Evolutionary conservation across 768 basidiomycete species (phyloP), one percentile per base, ranked within the genome.

Genomic region (Pulveroboletus sp.): DNA sequence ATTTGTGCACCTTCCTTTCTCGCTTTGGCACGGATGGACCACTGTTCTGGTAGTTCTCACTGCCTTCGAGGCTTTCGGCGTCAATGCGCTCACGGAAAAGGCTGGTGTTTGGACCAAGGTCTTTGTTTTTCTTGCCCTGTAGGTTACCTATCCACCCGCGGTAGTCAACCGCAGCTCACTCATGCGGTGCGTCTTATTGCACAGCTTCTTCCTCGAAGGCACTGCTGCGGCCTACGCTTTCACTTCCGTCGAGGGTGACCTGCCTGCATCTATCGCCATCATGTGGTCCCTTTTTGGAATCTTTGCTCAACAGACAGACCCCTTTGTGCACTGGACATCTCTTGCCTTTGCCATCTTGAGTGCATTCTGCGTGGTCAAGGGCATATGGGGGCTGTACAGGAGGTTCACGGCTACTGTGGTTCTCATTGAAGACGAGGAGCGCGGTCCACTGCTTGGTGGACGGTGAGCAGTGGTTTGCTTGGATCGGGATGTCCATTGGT

Each of bases 181-280:
- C 21, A 48, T 42, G 40, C 42, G 49, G 46, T 32, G 40, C 43
- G 39, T 31, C 30, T 36, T 52, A 28, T 43, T 36, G 36, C 39
- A 31, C 51, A 88, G 86, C 52, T 83, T 95, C 75, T 94, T 94
- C 84, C 84, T 94, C 54, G 91, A 94, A 68, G 84, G 82, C 11
- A 94, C 92, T 11, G 84, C 91, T 6, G 89, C 83, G n/a, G 87
- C 91, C 2, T 99, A 99, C 67, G 90, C 94, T 33, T 95, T 95
- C 78, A 87, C 89, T 18, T 83, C 84, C 11, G 72, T 80, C 2
- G 89, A 94, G 66, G 95, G 95, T 50, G 96, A 98, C 64, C 77
- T 97, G 24, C 90, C 93, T 4, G 96, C 90, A 2, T 85, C 91
- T 21, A 80, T 93, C 57, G 93, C 89, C 54, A 92, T 97, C 63